Base-by-base conservation (phyloP, 345 rosid species). In the Odontarrhena argentea region DNA sequence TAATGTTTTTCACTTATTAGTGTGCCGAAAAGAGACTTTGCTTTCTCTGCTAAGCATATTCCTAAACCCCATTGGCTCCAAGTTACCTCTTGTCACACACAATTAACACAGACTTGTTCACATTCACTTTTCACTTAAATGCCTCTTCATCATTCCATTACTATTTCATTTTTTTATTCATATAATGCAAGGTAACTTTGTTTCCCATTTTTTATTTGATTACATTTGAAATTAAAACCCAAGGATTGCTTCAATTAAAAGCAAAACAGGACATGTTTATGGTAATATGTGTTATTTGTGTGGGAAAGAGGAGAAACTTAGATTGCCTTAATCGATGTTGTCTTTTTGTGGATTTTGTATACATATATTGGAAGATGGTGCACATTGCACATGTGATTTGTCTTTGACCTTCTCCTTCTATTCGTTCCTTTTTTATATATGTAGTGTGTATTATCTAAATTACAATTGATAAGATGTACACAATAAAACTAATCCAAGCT, bases 291-390 rank as follows among this genome's bases (percentile, higher is more conserved):
- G 76, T 65, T 18, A 59, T 34, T 53, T 58, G 71, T 65, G 67
- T 58, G 71, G 77, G 71, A 66, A 73, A 66, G 72, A 73, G 71
- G 56, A 73, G 77, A 52, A 73, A 52, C 67, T 43, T 65, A 37
- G 67, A 57, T 66, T 73, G 44, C 77, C 67, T 66, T 66, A 66
- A 73, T 73, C 67, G 67, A 66, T 73, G 77, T 59, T 65, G 77
- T 66, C 77, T 66, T 73, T 66, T 66, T 73, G 37, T 59, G 67
- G 67, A 52, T 65, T 28, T 28, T 66, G 43, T 73, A 42, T 18
- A 18, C 22, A 18, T 18, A 18, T 67, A 58, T 73, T 59, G 71
- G 62, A 65, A 65, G 55, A 58, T 59, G 76, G 67, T 73, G 67
- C 71, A 65, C 49, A 51, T 34, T 65, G 76, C 71, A 66, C 77